Conservation (phyloP, 2,329 filamentous ascomycete species). For the Metarhizium anisopliae region DNA sequence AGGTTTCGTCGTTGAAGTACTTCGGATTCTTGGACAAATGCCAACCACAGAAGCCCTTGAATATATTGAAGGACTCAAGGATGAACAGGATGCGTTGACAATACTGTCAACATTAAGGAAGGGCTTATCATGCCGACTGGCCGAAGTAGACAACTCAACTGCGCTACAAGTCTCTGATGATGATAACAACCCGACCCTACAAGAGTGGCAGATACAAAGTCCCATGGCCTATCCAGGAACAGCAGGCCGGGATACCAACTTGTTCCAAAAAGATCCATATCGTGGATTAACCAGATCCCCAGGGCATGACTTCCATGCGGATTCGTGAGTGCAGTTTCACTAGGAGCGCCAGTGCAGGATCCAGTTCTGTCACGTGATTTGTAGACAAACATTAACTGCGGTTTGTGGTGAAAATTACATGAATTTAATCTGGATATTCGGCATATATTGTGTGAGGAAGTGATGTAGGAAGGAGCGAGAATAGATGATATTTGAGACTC, state of each 20-base stretch:
- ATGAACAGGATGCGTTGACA: slow-evolving; percentile 11
- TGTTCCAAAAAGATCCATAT: not conserved
- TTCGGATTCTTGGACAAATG: slow-evolving; percentile 15
- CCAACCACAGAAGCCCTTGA: slow-evolving; percentile 10
- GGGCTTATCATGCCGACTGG: not conserved
- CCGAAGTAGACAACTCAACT: not conserved
- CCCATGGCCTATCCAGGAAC: slow-evolving; percentile 13
- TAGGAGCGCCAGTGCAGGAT: too few relatives aligned
- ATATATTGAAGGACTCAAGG: slow-evolving; percentile 13
- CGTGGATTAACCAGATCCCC: not conserved
- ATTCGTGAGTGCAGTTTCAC: too few relatives aligned
- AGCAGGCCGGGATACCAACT: not conserved
- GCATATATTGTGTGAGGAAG: too few relatives aligned
- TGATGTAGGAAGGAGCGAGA: too few relatives aligned
- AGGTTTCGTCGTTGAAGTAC: slow-evolving; percentile 12
- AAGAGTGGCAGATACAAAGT: slow-evolving; percentile 17
- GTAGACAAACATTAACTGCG: too few relatives aligned
- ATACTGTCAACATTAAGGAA: slow-evolving; percentile 14
- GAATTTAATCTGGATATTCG: too few relatives aligned
- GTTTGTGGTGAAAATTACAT: too few relatives aligned
- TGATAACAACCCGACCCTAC: slow-evolving; percentile 4
- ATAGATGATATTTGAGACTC: too few relatives aligned
- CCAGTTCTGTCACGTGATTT: too few relatives aligned
- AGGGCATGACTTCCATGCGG: too few relatives aligned
- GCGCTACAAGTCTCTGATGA: not conserved